phyloP scores from a whole-genome alignment of 139 green algal genomes.

The Desmodesmus armatus region DNA sequence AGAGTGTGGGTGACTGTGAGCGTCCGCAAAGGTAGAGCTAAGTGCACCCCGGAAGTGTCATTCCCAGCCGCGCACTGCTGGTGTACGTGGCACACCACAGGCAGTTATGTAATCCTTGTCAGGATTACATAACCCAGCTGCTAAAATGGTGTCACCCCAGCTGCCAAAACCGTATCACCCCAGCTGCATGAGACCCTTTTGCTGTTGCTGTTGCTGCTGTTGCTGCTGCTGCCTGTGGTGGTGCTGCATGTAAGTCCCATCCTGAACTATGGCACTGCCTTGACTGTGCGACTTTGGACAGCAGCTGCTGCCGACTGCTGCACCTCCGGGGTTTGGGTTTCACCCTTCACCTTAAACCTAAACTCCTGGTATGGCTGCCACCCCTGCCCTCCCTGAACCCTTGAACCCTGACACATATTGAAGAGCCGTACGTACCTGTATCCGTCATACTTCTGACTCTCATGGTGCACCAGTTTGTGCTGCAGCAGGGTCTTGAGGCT shows the following conservation, averaged over 20 bases:
- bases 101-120: too few relatives aligned
- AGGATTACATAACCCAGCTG: too few relatives aligned
- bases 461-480: constrained; percentile 98
- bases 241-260: background rate
- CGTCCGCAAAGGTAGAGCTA: too few relatives aligned
- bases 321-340: too few relatives aligned
- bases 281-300: background rate
- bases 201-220: background rate
- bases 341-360: too few relatives aligned
- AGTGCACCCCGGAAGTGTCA: too few relatives aligned
- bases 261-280: background rate
- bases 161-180: too few relatives aligned
- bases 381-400: too few relatives aligned
- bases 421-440: constrained; percentile 78
- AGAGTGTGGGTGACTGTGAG: too few relatives aligned
- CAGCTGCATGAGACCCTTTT: too few relatives aligned
- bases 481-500: constrained; percentile 86
- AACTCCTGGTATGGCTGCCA: background rate
- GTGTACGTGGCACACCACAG: too few relatives aligned
- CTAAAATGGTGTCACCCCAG: background rate
- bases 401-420: background rate
- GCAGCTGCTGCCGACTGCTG: background rate
- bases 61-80: too few relatives aligned
- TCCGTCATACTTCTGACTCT: constrained; percentile 91
- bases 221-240: background rate